phyloP scores from a whole-genome alignment of 768 basidiomycete genomes.

The Pleurotus djamor region DNA sequence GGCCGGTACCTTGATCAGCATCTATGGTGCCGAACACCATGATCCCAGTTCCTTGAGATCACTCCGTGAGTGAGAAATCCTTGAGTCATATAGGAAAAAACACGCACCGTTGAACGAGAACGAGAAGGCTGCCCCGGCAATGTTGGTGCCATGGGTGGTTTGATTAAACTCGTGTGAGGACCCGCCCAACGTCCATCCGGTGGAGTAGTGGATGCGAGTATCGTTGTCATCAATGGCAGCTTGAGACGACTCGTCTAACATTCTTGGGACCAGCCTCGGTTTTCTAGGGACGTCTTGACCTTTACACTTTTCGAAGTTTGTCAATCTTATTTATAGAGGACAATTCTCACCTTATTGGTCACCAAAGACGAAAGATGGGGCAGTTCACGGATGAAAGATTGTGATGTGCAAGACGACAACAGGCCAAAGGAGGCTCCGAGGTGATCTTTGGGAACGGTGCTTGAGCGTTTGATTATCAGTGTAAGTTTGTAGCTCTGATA shows the following conservation, averaged over 20 bases:
- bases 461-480: no score
- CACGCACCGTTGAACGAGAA: constrained; percentile 15
- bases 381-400: no score
- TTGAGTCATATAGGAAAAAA: neutral
- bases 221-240: constrained; percentile 14
- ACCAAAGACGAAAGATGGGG: no score
- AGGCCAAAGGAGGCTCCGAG: no score
- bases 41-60: constrained; percentile 13
- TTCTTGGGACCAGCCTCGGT: neutral
- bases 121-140: constrained; percentile 8
- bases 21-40: constrained; percentile 13
- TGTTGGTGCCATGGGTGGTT: constrained; percentile 10
- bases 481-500: no score
- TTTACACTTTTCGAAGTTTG: no score
- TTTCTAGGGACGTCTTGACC: no score
- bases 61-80: neutral
- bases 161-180: constrained; percentile 6
- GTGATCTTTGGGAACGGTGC: no score
- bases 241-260: neutral
- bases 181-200: constrained; percentile 10
- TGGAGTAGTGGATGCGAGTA: constrained; percentile 8
- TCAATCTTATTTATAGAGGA: no score
- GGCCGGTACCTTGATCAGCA: neutral
- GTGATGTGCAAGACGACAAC: no score
- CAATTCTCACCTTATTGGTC: no score